Percentiles rank a stretch among this genome's conserved stretches.
phyloP scores from a whole-genome alignment of 2,329 filamentous ascomycete species.

The Trichoderma gracile region DNA sequence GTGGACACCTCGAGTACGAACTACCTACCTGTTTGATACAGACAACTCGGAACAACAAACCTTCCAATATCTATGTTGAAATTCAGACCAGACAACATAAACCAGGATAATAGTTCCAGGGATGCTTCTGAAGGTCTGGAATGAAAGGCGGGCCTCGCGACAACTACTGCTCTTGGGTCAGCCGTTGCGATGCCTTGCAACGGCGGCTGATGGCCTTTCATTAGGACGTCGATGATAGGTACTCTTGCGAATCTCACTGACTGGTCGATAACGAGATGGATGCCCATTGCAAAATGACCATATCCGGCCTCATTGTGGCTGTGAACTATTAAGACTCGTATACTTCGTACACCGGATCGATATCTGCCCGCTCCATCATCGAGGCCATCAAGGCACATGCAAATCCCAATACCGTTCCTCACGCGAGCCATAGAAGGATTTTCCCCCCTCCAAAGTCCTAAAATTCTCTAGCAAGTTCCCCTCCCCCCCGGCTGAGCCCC shows the following conservation, averaged over 20 bases:
- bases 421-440: conserved; percentile 16
- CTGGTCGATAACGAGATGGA: conserved; percentile 5
- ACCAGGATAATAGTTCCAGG: neutral
- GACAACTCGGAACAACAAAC: neutral
- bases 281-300: neutral
- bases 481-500: neutral
- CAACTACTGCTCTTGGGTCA: conserved; percentile 9
- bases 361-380: neutral
- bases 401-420: neutral
- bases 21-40: neutral
- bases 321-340: neutral
- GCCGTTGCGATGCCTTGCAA: neutral
- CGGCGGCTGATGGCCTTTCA: conserved; percentile 5
- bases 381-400: neutral
- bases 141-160: conserved; percentile 13
- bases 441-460: no score
- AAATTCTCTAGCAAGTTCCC: no score
- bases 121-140: neutral
- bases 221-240: neutral
- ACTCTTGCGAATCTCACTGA: neutral
- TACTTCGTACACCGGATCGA: neutral
- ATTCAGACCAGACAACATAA: neutral
- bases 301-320: neutral
- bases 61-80: neutral
- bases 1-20: neutral